Percentiles rank a stretch among this genome's conserved stretches.
phyloP scores from a whole-genome alignment of 2,329 filamentous ascomycete species.

The Pyrenophora tritici-repentis region DNA sequence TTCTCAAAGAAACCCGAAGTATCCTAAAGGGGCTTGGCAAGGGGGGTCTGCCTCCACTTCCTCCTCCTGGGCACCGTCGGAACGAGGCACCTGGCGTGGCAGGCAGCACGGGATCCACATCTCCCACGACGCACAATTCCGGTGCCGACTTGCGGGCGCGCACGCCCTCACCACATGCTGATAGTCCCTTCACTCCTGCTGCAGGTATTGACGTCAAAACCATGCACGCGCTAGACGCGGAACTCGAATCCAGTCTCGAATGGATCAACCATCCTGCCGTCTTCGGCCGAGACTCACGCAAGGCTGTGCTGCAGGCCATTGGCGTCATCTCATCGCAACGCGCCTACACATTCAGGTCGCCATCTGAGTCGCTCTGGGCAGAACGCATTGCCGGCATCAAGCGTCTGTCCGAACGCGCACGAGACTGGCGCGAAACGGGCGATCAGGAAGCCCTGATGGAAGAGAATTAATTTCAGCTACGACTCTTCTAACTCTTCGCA shows the following conservation, averaged over 20 bases:
- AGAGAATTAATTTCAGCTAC: constrained; percentile 46
- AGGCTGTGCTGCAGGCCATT: constrained; percentile 94
- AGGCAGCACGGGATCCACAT: constrained; percentile 45
- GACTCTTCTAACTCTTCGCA: constrained; percentile 13
- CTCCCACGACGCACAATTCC: constrained; percentile 48
- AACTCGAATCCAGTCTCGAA: constrained; percentile 87
- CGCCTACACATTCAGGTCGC: constrained; percentile 89
- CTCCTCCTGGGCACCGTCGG: constrained; percentile 58
- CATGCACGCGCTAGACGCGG: constrained; percentile 84
- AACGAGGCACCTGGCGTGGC: constrained; percentile 49
- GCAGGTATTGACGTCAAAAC: constrained; percentile 82
- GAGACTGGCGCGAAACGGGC: constrained; percentile 88
- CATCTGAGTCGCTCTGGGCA: constrained; percentile 89
- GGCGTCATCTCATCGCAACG: constrained; percentile 95
- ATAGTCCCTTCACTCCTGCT: constrained; percentile 60
- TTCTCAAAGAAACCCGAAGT: constrained; percentile 89
- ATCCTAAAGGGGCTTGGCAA: constrained; percentile 97
- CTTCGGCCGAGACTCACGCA: constrained; percentile 90
- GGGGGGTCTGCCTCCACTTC: constrained; percentile 87
- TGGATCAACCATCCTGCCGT: constrained; percentile 98
- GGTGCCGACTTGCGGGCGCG: constrained; percentile 40
- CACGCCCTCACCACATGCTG: constrained; percentile 46
- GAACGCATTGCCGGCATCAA: constrained; percentile 80
- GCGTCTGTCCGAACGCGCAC: constrained; percentile 77
- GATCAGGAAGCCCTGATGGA: constrained; percentile 69